phyloP scores from a whole-genome alignment of 192 early-diverging fungal species.

The Phycomyces nitens region DNA sequence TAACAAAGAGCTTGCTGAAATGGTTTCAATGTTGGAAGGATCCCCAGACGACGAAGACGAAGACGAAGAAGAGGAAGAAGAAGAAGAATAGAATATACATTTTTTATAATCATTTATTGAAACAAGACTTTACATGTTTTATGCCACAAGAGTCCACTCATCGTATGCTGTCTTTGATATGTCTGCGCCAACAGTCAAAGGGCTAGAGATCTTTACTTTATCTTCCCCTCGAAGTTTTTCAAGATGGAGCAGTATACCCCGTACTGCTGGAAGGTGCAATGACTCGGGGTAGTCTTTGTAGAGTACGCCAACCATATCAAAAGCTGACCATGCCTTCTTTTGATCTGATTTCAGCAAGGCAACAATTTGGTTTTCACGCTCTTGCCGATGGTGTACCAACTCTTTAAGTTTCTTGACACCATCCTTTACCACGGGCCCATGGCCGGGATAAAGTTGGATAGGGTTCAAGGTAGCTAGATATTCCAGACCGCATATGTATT shows the following conservation, averaged over 20 bases:
- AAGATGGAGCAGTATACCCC: constrained; percentile 50
- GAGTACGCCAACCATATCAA: constrained; percentile 52
- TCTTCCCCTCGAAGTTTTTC: constrained; percentile 52
- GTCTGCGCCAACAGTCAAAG: too few species aligned
- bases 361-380: constrained; percentile 76
- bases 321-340: constrained; percentile 26
- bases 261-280: constrained; percentile 49
- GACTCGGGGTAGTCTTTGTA: constrained; percentile 52
- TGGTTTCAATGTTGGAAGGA: constrained; percentile 9
- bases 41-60: constrained; percentile 1
- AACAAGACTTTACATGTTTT: too few species aligned
- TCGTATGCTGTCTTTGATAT: too few species aligned
- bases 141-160: too few species aligned
- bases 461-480: constrained; percentile 43
- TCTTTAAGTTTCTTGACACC: constrained; percentile 60
- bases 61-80: constrained; percentile 3
- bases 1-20: constrained; percentile 1
- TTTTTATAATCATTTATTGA: constrained; percentile 4
- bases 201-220: constrained; percentile 1
- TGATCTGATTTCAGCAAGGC: constrained; percentile 29
- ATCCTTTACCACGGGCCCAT: constrained; percentile 74
- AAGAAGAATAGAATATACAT: not conserved
- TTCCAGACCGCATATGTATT: constrained; percentile 67
- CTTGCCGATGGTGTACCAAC: constrained; percentile 75
- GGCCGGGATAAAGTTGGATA: constrained; percentile 53